Evolutionary conservation across 768 basidiomycete species (phyloP).

Genomic region (Botryobasidium botryosum): DNA sequence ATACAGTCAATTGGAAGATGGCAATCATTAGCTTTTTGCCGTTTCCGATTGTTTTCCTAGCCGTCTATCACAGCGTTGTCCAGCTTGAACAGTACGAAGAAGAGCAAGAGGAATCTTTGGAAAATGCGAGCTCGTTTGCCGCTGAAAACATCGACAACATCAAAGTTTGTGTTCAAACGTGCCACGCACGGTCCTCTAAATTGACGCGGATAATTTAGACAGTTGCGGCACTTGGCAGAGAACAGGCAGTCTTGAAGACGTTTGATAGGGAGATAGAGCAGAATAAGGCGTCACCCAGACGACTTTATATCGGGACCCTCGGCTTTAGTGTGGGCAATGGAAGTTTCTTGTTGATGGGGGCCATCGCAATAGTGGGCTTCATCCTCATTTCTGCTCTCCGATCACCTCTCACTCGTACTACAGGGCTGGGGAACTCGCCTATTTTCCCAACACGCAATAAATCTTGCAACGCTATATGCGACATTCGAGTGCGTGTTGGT

Average conservation of each 20-base stretch:
- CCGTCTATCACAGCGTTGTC: slow-evolving; percentile 1
- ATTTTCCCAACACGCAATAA: neutral
- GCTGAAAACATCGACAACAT: slow-evolving; percentile 2
- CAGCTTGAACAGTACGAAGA: neutral
- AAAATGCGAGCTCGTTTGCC: neutral
- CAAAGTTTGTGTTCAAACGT: neutral
- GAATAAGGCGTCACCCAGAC: neutral
- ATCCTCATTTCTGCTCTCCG: neutral
- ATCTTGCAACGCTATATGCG: neutral
- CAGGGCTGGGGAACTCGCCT: slow-evolving; percentile 1
- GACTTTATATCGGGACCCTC: neutral
- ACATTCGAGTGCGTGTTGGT: neutral
- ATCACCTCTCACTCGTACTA: neutral
- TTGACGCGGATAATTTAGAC: neutral
- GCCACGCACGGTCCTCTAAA: no score
- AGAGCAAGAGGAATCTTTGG: neutral
- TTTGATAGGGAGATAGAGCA: slow-evolving; percentile 1
- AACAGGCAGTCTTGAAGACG: neutral
- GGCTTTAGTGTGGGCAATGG: slow-evolving; percentile 1
- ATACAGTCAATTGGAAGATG: slow-evolving; percentile 17
- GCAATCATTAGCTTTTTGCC: slow-evolving; percentile 15
- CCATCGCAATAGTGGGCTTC: neutral
- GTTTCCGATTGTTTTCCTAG: slow-evolving; percentile 10
- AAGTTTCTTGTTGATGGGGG: neutral
- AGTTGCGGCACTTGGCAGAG: slow-evolving; percentile 1